Evolutionary conservation across 495 filamentous ascomycete genomes (phyloP).

Genomic region (Neurospora sp.): DNA sequence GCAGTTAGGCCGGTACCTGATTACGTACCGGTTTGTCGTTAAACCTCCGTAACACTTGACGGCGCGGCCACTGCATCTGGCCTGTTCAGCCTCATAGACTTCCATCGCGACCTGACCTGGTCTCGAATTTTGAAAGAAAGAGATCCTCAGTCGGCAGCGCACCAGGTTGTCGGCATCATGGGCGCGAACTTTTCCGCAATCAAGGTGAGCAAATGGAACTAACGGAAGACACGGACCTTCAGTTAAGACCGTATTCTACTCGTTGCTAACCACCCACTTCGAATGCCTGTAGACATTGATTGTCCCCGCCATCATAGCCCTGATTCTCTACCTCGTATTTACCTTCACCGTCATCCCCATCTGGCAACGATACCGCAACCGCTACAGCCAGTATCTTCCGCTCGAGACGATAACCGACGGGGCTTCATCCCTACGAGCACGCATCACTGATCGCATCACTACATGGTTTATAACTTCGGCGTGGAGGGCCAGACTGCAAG

Average conservation of each 20-base stretch:
- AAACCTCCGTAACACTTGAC: background rate
- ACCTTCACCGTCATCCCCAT: slow-evolving; percentile 64
- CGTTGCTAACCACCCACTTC: background rate
- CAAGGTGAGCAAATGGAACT: slow-evolving; percentile 26
- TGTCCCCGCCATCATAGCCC: slow-evolving; percentile 67
- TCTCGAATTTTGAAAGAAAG: background rate
- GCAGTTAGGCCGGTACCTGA: background rate
- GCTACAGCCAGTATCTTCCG: slow-evolving; percentile 64
- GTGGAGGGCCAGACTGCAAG: slow-evolving; percentile 35
- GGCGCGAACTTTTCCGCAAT: slow-evolving; percentile 30
- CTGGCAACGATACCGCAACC: slow-evolving; percentile 63
- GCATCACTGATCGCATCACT: slow-evolving; percentile 46
- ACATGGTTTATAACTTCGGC: slow-evolving; percentile 45
- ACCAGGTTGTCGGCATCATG: slow-evolving; percentile 18
- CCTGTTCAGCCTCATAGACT: background rate
- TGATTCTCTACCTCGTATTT: slow-evolving; percentile 60
- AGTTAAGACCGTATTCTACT: background rate
- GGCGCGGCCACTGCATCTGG: background rate
- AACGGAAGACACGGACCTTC: background rate
- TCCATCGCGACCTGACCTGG: background rate
- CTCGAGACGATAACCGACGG: slow-evolving; percentile 51
- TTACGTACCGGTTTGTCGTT: background rate
- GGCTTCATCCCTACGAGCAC: slow-evolving; percentile 52
- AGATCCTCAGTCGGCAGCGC: background rate
- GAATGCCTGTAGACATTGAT: slow-evolving; percentile 53